Base-by-base conservation (phyloP, 352 stramenopile species). In the Globisporangium radiosum region DNA sequence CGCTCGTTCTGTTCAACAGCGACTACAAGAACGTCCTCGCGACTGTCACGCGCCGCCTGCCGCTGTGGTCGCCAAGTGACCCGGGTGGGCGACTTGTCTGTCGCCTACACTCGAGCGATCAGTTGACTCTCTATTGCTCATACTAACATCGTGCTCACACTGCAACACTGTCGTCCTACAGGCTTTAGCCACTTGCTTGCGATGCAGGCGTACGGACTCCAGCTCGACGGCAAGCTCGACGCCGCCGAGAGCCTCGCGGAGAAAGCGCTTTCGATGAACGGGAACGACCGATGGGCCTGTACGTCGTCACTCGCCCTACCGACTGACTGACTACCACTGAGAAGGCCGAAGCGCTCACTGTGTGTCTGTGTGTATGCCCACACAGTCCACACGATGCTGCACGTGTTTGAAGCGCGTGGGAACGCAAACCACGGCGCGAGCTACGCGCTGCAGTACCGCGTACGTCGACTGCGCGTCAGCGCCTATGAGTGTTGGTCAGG, bases 401-500 rank as follows among this genome's bases (percentile, higher is more conserved):
- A 95, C 48, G 71, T 91, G 4, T 56, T 88, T 5, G 81, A 95
- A 73, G 76, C 71, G 8, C 77, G 81, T 49, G 83, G 83, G 19
- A 95, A 95, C 47, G 80, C 85, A 13, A 91, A 93, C 61, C 81
- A 95, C 56, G 85, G 83, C 54, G 83, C 85, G 11, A 95, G 85
- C 50, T 89, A 90, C 48, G 78, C 81, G n/a, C 75, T 90, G n/a
- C 79, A 89, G 39, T 82, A 87, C 61, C 79, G 85, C 64, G 73
- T 78, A 68, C 37, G 56, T 52, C 37, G 8, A 14, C n/a, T 47
- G 25, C 25, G 25, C 25, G 25, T 25, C 25, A 1, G 25, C 10
- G 43, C 14, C 19, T 47, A 0, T 10, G 9, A 8, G 4, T 36
- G 9, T 38, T 13, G 11, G 43, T 50, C 33, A 11, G 25, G 25